phyloP scores from a whole-genome alignment of 202 grass and related monocot species.

The Tripidium arundinaceum region DNA sequence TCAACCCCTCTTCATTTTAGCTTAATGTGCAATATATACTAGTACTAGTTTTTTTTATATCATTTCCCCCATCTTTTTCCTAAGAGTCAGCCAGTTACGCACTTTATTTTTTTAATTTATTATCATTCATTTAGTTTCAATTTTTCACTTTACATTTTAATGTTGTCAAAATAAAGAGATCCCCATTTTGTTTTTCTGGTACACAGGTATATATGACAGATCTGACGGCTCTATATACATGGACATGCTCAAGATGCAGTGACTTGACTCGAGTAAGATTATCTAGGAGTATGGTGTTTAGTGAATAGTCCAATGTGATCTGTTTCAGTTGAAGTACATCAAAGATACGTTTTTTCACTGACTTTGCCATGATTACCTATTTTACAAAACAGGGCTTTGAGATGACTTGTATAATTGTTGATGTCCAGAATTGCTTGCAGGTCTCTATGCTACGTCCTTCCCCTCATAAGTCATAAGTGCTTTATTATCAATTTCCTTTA shows the following conservation, averaged over 20 bases:
- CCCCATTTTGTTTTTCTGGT: background rate
- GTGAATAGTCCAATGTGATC: background rate
- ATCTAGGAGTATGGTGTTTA: background rate
- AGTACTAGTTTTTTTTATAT: background rate
- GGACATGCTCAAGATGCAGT: conserved; percentile 86
- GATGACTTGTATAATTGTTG: conserved; percentile 75
- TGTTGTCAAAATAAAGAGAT: background rate
- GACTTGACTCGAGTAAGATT: conserved; percentile 66
- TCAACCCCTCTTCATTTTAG: background rate
- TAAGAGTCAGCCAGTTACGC: background rate
- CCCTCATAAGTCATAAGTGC: background rate
- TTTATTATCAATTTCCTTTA: background rate
- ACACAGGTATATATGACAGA: conserved; percentile 76
- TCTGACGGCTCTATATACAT: conserved; percentile 76
- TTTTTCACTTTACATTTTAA: background rate
- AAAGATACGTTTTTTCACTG: background rate
- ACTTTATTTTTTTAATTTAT: background rate
- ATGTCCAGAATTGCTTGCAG: conserved; percentile 89
- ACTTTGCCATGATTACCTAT: background rate
- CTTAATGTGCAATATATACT: background rate
- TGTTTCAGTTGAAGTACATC: background rate
- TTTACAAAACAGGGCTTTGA: conserved; percentile 68
- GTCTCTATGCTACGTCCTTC: conserved; percentile 33
- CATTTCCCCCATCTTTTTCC: no score
- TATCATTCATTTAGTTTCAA: background rate